Evolutionary conservation across 768 basidiomycete species (phyloP), one percentile per base, ranked within the genome.

Genomic region (Boletus sp.): DNA sequence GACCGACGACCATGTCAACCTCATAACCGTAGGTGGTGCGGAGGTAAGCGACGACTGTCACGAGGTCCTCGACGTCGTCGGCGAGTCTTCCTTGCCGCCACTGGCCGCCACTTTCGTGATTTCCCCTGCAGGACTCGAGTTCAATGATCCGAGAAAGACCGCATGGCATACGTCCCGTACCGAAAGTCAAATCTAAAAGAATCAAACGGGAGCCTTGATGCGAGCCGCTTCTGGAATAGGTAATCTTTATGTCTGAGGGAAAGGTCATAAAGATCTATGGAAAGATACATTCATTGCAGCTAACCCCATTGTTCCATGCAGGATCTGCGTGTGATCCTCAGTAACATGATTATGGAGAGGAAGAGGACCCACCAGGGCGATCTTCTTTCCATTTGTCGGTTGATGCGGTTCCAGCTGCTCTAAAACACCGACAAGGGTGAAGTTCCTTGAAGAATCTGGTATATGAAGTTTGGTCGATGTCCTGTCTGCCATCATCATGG

Each of bases 171-270:
- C 42, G 30, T 12, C 4, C 39, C 82, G 54, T 65, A 91, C 89
- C 90, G 83, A 73, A 94, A 94, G 70, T 94, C 91, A 65, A 94
- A 92, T 33, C 90, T 81, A 68, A 93, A 92, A 3, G 90, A 92
- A 69, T 94, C 91, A 24, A 89, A 65, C 0, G 89, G 86, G 14
- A 92, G 71, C 37, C 75, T 77, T 39, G 71, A 67, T 3, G 88
- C 89, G 18, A 93, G 82, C 14, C 80, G 82, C 66, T 85, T 86
- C 71, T 89, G 87, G 76, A 87, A 92, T 47, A 93, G 69, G 73
- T 93, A 93, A 67, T 93, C 87, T 64, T 92, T 92, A 71, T 93
- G 91, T 65, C 90, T 92, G 71, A 47, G 64, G 47, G 15, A 45
- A 47, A 32, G 29, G 24, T 61, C 17, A 41, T 9, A 11, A 37